Evolutionary conservation across 768 basidiomycete genomes (phyloP).

Genomic region (Roridomyces roridus): DNA sequence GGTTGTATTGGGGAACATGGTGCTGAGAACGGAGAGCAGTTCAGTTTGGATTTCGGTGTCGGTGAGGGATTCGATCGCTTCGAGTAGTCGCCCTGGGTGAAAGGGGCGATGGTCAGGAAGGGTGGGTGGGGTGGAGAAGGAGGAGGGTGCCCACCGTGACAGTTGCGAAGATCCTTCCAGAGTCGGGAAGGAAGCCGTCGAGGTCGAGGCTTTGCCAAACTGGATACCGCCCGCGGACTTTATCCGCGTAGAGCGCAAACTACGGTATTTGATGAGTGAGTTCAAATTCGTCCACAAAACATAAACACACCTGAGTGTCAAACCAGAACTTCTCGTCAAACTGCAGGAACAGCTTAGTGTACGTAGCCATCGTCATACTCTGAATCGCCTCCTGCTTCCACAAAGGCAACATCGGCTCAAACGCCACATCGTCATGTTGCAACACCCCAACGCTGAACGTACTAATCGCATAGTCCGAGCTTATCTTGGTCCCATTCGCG

Average conservation of each 20-base stretch:
- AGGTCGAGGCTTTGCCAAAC: conserved; percentile 5
- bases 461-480: conserved; percentile 63
- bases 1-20: conserved; percentile 62
- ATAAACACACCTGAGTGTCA: not conserved
- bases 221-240: conserved; percentile 50
- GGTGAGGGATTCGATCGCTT: conserved; percentile 61
- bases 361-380: conserved; percentile 64
- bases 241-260: conserved; percentile 50
- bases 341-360: conserved; percentile 71
- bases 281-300: not conserved
- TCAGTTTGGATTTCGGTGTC: conserved; percentile 54
- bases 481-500: conserved; percentile 46
- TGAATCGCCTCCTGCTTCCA: no score
- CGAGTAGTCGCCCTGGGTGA: conserved; percentile 62
- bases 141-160: conserved; percentile 53
- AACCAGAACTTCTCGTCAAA: conserved; percentile 61
- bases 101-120: not conserved
- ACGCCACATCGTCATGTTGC: conserved; percentile 64
- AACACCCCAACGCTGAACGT: conserved; percentile 77
- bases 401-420: conserved; percentile 61
- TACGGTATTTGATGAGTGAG: no score
- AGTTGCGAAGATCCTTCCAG: conserved; percentile 60
- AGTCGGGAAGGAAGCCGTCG: conserved; percentile 36
- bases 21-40: conserved; percentile 57
- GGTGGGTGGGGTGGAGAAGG: no score